These are phyloP conservation scores for Leavenworthia alabamica DNA, from an alignment of 345 rosid genomes.

Conservation along the genomic window DNA sequence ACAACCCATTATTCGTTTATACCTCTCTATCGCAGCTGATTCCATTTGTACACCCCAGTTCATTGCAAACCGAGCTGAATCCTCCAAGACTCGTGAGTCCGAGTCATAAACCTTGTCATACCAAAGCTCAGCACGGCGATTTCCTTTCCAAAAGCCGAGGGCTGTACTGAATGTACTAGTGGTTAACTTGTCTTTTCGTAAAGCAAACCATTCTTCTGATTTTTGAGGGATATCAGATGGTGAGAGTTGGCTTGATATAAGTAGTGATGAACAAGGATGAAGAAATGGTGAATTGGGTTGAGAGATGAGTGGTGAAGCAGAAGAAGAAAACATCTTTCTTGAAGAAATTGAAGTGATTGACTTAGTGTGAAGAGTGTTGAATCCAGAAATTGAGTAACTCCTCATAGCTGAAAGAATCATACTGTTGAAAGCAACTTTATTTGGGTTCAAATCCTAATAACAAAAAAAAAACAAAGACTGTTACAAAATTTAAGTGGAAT, in stretches of 20 bases:
- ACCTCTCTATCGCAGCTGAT: conserved; percentile 59
- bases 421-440: conserved; percentile 8
- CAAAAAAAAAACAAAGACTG: conserved; percentile 31
- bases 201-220: conserved; percentile 91
- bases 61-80: conserved; percentile 52
- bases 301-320: conserved; percentile 29
- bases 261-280: conserved; percentile 39
- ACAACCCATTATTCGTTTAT: conserved; percentile 64
- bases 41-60: conserved; percentile 84
- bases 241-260: conserved; percentile 35
- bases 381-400: conserved; percentile 33
- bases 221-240: conserved; percentile 65
- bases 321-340: conserved; percentile 22
- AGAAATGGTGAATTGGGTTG: conserved; percentile 19
- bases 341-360: conserved; percentile 7
- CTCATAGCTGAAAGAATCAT: conserved; percentile 38
- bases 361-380: conserved; percentile 25
- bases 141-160: conserved; percentile 87
- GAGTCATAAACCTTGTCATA: conserved; percentile 65
- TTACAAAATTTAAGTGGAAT: conserved; percentile 10
- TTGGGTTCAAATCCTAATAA: conserved; percentile 29
- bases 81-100: conserved; percentile 32
- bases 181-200: conserved; percentile 72
- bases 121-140: conserved; percentile 79
- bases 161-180: conserved; percentile 95